Evolutionary conservation across 495 filamentous ascomycete genomes (phyloP), one percentile per base, ranked within the genome.

Genomic region (Hypoxylon perforatum): DNA sequence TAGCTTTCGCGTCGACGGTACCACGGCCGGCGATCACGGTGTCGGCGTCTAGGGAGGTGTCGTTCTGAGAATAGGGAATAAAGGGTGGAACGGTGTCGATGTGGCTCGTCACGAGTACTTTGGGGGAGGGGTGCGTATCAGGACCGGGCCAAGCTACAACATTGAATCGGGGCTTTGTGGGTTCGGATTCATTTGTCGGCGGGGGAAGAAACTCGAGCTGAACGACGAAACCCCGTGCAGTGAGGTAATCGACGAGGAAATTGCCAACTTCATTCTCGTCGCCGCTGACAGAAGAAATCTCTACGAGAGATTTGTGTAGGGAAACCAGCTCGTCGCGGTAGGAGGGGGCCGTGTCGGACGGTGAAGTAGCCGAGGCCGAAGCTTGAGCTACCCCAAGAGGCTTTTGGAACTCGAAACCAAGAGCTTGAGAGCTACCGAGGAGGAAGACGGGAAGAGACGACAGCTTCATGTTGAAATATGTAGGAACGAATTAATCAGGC

Each of bases 1-100:
- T 90, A 36, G 81, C 93, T 75, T 99, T 99, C 59, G 91, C 94
- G 73, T 99, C 94, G 62, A 96, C 93, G 55, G 85, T 87, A 60
- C 95, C 94, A 18, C 94, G 89, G 23, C 94, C 94, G 35, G 82
- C 82, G 59, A 82, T 76, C 25, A 81, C 57, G 0, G 75, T 75
- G 46, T 81, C 72, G 44, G 64, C 66, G 50, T 67, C 65, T 45
- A 74, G 56, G 21, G 93, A 87, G 38, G 82, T 75, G 11, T 61
- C 55, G 28, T 78, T 73, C 15, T 77, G 75, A 28, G 73, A 70
- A 75, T 91, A 91, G 5, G 85, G 90, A 67, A 92, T 90, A 77
- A 86, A 94, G 0, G 90, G 89, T 6, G 90, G 90, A 1, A 90
- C 88, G 4, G 84, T 85, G 65, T 91, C 88, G 59, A 89, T 87